phyloP scores from a whole-genome alignment of 2,329 filamentous ascomycete genomes.

The Botrytis medusae region DNA sequence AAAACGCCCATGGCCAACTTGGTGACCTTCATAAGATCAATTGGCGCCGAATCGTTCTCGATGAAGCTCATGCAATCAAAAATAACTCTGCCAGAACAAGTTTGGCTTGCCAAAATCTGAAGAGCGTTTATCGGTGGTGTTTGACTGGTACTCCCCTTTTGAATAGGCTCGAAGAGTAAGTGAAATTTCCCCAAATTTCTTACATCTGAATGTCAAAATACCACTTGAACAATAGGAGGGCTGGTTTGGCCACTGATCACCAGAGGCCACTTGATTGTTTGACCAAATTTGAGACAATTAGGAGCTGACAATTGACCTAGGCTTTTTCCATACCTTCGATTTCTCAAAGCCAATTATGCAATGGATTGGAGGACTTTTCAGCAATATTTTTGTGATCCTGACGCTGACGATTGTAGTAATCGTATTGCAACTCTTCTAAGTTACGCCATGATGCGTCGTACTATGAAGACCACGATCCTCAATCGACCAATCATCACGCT shows the following conservation, averaged over 20 bases:
- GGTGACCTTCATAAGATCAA: constrained; percentile 43
- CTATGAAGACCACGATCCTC: constrained; percentile 54
- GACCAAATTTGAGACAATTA: constrained; percentile 6
- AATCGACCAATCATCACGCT: constrained; percentile 54
- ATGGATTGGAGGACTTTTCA: constrained; percentile 36
- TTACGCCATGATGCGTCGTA: constrained; percentile 54
- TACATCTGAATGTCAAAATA: not conserved
- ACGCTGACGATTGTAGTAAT: constrained; percentile 27
- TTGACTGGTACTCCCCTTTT: constrained; percentile 39
- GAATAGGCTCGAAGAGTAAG: constrained; percentile 38
- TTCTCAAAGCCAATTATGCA: constrained; percentile 35
- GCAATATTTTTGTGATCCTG: constrained; percentile 37
- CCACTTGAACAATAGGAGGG: not conserved
- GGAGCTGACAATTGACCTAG: constrained; percentile 25
- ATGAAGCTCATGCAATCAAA: constrained; percentile 58
- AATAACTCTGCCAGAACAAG: constrained; percentile 46
- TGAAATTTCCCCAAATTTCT: not conserved
- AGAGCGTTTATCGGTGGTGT: constrained; percentile 38
- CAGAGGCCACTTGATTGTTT: not conserved
- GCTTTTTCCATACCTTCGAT: constrained; percentile 39
- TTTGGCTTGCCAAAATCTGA: constrained; percentile 45
- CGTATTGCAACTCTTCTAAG: constrained; percentile 33
- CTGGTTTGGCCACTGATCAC: not conserved
- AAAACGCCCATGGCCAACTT: constrained; percentile 37
- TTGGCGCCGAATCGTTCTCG: constrained; percentile 55